Evolutionary conservation across 1,139 yeast genomes (phyloP).

Genomic region (Suhomyces coccinellae): DNA sequence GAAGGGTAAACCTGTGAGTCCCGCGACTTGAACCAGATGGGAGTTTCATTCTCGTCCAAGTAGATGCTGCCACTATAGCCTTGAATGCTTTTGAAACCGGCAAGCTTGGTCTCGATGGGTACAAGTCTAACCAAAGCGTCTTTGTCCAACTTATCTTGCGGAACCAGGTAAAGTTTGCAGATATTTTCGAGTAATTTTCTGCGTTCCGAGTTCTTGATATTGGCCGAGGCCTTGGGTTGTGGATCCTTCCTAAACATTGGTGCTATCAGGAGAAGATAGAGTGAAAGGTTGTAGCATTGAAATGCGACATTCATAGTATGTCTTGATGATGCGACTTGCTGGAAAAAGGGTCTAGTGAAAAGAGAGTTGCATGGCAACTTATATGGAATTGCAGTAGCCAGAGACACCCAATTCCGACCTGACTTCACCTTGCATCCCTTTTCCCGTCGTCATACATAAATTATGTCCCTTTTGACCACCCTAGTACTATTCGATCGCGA

Average conservation of each 20-base stretch:
- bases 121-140: conserved; percentile 51
- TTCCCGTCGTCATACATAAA: too few relatives aligned
- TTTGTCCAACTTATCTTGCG: conserved; percentile 44
- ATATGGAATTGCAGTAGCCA: too few relatives aligned
- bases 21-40: conserved; percentile 69
- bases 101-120: conserved; percentile 65
- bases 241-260: conserved; percentile 21
- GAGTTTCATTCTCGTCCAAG: conserved; percentile 62
- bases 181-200: conserved; percentile 56
- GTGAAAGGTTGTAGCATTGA: neutral
- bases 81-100: conserved; percentile 58
- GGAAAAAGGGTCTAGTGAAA: neutral
- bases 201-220: conserved; percentile 80
- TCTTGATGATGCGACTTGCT: neutral
- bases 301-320: too few relatives aligned
- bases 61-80: conserved; percentile 64
- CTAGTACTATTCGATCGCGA: neutral
- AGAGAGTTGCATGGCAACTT: too few relatives aligned
- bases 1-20: conserved; percentile 66
- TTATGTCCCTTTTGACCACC: too few relatives aligned
- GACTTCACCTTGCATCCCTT: too few relatives aligned
- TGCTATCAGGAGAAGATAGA: neutral
- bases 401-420: too few relatives aligned
- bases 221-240: conserved; percentile 69
- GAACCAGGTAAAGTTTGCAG: conserved; percentile 46